Evolutionary conservation across 2,329 filamentous ascomycete genomes (phyloP).

Genomic region (Helotiales sp.): DNA sequence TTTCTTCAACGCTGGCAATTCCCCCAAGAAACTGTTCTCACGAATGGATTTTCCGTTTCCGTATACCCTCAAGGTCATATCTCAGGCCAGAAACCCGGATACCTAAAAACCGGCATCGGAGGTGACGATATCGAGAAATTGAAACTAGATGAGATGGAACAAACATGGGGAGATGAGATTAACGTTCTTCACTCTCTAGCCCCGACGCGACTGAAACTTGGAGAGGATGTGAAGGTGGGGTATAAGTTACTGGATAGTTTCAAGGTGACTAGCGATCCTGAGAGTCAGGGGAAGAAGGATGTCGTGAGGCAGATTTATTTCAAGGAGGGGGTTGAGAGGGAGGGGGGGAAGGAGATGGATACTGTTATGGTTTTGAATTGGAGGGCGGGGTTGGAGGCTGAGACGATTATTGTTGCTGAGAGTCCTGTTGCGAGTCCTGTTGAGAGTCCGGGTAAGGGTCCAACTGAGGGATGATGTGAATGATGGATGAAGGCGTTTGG

Average conservation of each 20-base stretch:
- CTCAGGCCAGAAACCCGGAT: slow-evolving; percentile 16
- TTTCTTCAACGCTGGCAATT: slow-evolving; percentile 48
- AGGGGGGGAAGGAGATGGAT: slow-evolving; percentile 20
- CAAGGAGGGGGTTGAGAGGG: slow-evolving; percentile 15
- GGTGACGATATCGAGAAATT: slow-evolving; percentile 25
- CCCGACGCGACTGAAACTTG: slow-evolving; percentile 50
- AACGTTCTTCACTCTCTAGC: slow-evolving; percentile 50
- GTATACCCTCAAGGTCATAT: slow-evolving; percentile 36
- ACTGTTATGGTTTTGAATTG: slow-evolving; percentile 32
- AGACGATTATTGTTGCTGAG: not conserved
- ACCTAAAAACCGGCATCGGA: slow-evolving; percentile 8
- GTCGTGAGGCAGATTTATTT: slow-evolving; percentile 31
- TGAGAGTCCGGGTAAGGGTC: not conserved
- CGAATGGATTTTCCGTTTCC: slow-evolving; percentile 47
- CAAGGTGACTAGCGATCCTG: slow-evolving; percentile 38
- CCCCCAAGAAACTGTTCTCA: slow-evolving; percentile 42
- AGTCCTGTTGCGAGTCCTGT: not conserved
- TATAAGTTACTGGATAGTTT: slow-evolving; percentile 55
- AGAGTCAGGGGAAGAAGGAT: slow-evolving; percentile 5
- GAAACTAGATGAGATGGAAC: slow-evolving; percentile 39
- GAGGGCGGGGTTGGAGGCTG: slow-evolving; percentile 5
- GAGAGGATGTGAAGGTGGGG: slow-evolving; percentile 53
- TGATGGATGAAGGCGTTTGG: no score
- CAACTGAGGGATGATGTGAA: no score
- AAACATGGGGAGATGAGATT: slow-evolving; percentile 45